phyloP scores from a whole-genome alignment of 1,284 basidiomycete genomes.

The Polyporus tsugae region DNA sequence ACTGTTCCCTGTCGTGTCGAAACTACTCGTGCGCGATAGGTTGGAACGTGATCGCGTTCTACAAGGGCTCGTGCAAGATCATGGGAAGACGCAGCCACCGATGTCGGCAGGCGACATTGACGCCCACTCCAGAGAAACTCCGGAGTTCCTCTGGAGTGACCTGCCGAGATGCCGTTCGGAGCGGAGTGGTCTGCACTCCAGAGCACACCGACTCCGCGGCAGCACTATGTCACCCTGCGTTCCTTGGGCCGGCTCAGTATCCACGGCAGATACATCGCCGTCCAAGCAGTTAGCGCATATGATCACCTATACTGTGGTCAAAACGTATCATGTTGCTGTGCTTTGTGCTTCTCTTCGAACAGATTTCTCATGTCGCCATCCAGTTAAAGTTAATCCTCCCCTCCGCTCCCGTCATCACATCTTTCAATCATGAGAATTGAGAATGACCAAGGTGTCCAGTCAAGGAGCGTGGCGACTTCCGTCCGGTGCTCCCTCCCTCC shows the following conservation, averaged over 20 bases:
- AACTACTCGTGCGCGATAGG: too few species aligned
- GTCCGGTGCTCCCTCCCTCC: not conserved
- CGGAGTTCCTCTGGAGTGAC: too few species aligned
- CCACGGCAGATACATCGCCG: not conserved
- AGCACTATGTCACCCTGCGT: not conserved
- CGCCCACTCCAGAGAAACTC: too few species aligned
- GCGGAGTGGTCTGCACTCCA: too few species aligned
- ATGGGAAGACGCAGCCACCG: too few species aligned
- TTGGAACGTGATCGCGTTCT: too few species aligned
- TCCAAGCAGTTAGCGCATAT: conserved; percentile 3
- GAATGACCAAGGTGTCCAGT: not conserved
- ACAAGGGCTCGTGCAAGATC: too few species aligned
- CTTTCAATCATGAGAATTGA: conserved; percentile 2
- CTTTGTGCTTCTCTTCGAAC: conserved; percentile 24
- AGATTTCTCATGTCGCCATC: conserved; percentile 28
- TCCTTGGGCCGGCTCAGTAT: not conserved
- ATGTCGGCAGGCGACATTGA: too few species aligned
- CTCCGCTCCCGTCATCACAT: not conserved
- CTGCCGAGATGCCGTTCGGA: too few species aligned
- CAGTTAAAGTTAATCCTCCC: not conserved
- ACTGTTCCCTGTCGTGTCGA: too few species aligned
- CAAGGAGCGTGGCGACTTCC: not conserved
- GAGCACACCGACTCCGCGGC: too few species aligned
- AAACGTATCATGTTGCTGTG: conserved; percentile 26
- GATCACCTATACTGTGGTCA: conserved; percentile 21